Base-by-base conservation (phyloP, 108 stramenopile species). In the Licmophora abbreviata region DNA sequence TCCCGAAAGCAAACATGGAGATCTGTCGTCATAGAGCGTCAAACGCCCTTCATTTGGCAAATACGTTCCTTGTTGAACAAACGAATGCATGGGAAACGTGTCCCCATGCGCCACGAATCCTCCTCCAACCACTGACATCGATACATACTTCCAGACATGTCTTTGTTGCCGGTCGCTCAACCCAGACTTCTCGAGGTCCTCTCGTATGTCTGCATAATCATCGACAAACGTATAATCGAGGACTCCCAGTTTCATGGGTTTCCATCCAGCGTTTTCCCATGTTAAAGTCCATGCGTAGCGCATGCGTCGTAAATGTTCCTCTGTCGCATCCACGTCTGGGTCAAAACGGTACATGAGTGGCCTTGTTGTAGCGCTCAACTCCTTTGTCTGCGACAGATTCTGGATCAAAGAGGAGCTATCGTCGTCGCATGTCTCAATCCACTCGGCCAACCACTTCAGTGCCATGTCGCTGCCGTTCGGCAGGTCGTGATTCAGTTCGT, bases 221-320 rank as follows among this genome's bases (percentile, higher is more conserved):
- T 40, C 38, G n/a, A n/a, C n/a, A n/a, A n/a, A n/a, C n/a, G 11
- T 35, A 35, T 11, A 11, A 25, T 46, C 6, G 14, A 25, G 23
- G 2, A 21, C 18, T 26, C 21, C 24, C n/a, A n/a, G 45, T 26
- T 46, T 46, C 45, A 25, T 21, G 3, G 45, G 45, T 21, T 22
- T 21, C 45, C 45, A 46, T 22, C 45, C 45, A 1, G 45, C 45
- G 26, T n/a, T 25, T 26, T 46, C 45, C 45, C 45, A 46, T 46
- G 26, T 2, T 46, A 25, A 14, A 24, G 14, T 21, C 45, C 45
- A 46, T 6, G 14, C 2, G 21, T 46, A 46, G 24, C 23, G 45
- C 14, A 46, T 46, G 14, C 24, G 22, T 4, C 15, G 45, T 26
- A 14, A 25, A 22, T 24, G 14, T 4, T 22, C 23, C 2, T 25